Base-by-base conservation (phyloP, 257 asterid species). In the Jasminum sambac region DNA sequence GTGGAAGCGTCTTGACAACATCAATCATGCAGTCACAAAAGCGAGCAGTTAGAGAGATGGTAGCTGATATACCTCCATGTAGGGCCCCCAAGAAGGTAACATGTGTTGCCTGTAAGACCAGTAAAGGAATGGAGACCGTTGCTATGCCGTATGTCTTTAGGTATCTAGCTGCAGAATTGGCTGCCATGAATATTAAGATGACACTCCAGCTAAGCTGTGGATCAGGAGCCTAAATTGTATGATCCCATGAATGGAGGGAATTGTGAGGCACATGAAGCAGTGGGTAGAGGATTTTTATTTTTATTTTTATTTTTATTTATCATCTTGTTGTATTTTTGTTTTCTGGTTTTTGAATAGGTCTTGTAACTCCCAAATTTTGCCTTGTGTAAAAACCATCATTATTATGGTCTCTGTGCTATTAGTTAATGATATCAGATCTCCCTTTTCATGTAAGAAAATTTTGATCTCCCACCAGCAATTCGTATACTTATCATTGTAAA, bases 111-210 rank as follows among this genome's bases (percentile, higher is more conserved):
- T 95, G 99, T 75, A 44, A 76, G 78, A 83, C 92, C 12, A 88
- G 97, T 30, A 88, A 85, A 77, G 97, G 97, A 8, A 95, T 95
- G 98, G 99, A 91, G 85, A 95, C 96, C 3, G 98, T 95, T 16
- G 89, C 98, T 3, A 89, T 95, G 99, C 98, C 99, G 0, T 95
- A 89, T 13, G 99, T 95, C 4, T 91, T 91, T 57, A 83, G 93
- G 76, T 91, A 89, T 78, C 77, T 95, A 64, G 99, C 99, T 41
- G 92, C 96, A 2, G 99, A 95, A 80, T 77, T 95, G 85, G 96
- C 97, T 0, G 90, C 97, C 66, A 95, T 95, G 99, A 95, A 95
- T 79, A 88, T 95, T 3, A 89, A 88, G 71, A 78, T 95, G 96
- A 83, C 89, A 30, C 90, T 95, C 40, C 76, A 84, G 66, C 80